Evolutionary conservation across 306 rosid genomes (phyloP).

Genomic region (Trifolium pratense): DNA sequence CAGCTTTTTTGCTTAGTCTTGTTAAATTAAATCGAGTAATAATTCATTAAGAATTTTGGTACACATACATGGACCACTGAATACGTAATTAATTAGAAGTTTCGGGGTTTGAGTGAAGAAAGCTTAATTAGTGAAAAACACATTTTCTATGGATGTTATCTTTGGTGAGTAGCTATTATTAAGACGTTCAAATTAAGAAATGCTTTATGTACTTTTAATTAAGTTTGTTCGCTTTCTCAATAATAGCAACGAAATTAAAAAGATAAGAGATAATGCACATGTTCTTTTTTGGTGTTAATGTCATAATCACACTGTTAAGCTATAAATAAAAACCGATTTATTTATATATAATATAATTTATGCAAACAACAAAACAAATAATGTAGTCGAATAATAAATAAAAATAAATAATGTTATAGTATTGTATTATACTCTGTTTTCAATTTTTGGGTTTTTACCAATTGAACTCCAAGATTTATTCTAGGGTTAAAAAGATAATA

Average conservation of each 20-base stretch:
- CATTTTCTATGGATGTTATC: slow-evolving; percentile 43
- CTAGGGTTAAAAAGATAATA: too few relatives aligned
- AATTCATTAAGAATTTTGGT: slow-evolving; percentile 6
- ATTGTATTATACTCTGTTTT: too few relatives aligned
- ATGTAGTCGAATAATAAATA: too few relatives aligned
- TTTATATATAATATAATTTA: too few relatives aligned
- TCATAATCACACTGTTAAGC: slow-evolving; percentile 39
- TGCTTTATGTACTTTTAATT: slow-evolving; percentile 47
- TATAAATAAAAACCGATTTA: too few relatives aligned
- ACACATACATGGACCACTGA: slow-evolving; percentile 17
- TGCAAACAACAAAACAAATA: too few relatives aligned
- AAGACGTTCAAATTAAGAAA: slow-evolving; percentile 62
- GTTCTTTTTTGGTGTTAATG: slow-evolving; percentile 45
- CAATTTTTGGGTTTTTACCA: too few relatives aligned
- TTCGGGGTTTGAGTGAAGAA: slow-evolving; percentile 45
- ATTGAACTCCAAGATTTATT: too few relatives aligned
- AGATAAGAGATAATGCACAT: not conserved
- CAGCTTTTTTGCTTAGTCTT: not conserved
- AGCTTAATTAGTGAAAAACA: slow-evolving; percentile 44
- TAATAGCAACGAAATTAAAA: slow-evolving; percentile 40
- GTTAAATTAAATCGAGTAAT: slow-evolving; percentile 37
- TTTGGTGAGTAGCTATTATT: slow-evolving; percentile 57
- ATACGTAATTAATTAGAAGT: slow-evolving; percentile 39
- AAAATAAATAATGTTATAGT: too few relatives aligned
- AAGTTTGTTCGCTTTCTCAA: slow-evolving; percentile 44